Percentiles rank a stretch among this genome's conserved stretches.
phyloP scores from a whole-genome alignment of 257 asterid genomes.

The Prunella vulgaris region DNA sequence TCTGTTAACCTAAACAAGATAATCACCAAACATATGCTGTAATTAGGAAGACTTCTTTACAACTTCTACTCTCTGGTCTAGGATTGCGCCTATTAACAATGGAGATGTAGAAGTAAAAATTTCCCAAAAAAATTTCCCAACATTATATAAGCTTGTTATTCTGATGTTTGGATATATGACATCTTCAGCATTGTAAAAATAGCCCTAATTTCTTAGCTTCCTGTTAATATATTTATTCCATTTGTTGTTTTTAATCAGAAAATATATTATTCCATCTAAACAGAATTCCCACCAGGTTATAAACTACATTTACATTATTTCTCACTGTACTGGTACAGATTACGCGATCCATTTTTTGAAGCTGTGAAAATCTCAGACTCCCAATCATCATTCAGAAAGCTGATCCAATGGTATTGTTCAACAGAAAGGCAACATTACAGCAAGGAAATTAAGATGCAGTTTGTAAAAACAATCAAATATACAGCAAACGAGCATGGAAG shows the following conservation, averaged over 20 bases:
- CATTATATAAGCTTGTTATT: not conserved
- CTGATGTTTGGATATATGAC: not conserved
- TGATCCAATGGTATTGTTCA: not conserved
- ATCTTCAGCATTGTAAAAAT: not conserved
- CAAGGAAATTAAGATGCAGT: not conserved
- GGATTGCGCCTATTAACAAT: not conserved
- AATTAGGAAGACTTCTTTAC: not conserved
- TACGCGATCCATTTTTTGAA: not conserved
- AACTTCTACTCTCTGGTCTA: not conserved
- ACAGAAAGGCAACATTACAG: not conserved
- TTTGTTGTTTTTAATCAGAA: too few species aligned
- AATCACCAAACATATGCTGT: not conserved
- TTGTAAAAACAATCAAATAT: not conserved
- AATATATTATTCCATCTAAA: not conserved
- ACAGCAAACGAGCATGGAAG: not conserved
- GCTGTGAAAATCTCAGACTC: not conserved
- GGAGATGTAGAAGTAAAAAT: not conserved
- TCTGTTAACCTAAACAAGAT: not conserved
- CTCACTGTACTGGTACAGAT: too few species aligned
- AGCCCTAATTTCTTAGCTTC: not conserved
- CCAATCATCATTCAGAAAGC: not conserved
- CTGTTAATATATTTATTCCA: too few species aligned
- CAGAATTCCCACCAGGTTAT: not conserved
- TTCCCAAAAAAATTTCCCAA: not conserved
- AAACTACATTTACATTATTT: not conserved